Evolutionary conservation across 495 filamentous ascomycete genomes (phyloP).

Genomic region (Neurospora africana): DNA sequence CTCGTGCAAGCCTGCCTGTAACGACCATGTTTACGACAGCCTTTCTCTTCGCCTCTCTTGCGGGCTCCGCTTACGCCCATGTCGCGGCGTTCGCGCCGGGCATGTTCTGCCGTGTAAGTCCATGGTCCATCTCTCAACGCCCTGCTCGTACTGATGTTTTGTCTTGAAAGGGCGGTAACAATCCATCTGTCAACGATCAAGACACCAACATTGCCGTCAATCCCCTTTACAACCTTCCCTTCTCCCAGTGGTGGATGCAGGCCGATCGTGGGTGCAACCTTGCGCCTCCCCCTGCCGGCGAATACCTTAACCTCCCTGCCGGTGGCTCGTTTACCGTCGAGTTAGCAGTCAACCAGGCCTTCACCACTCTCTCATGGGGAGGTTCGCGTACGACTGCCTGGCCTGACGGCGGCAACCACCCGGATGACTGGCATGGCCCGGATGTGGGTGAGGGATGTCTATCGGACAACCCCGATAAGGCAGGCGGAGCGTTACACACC

Average conservation of each 20-base stretch:
- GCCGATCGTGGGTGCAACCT: slow-evolving; percentile 37
- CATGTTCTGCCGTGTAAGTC: no score
- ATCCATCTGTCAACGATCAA: slow-evolving; percentile 19
- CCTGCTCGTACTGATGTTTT: no score
- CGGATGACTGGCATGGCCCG: slow-evolving; percentile 36
- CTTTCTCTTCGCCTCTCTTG: no score
- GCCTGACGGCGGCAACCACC: slow-evolving; percentile 38
- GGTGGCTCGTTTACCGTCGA: slow-evolving; percentile 43
- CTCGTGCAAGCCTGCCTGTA: no score
- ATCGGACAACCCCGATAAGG: no score
- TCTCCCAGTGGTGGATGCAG: slow-evolving; percentile 43
- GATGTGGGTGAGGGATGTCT: slow-evolving; percentile 7
- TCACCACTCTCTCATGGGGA: slow-evolving; percentile 39
- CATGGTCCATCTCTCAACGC: no score
- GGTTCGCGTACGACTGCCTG: slow-evolving; percentile 30
- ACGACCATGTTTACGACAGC: no score
- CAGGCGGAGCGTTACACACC: slow-evolving; percentile 31
- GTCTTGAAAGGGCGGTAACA: slow-evolving; percentile 14
- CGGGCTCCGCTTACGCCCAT: no score
- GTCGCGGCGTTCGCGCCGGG: no score
- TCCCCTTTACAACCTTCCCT: slow-evolving; percentile 33
- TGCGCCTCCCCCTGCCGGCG: slow-evolving; percentile 29
- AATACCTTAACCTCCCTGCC: slow-evolving; percentile 41
- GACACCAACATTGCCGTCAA: slow-evolving; percentile 35
- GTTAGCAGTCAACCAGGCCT: slow-evolving; percentile 41